Evolutionary conservation across 345 rosid species (phyloP).

Genomic region (Brassica juncea): DNA sequence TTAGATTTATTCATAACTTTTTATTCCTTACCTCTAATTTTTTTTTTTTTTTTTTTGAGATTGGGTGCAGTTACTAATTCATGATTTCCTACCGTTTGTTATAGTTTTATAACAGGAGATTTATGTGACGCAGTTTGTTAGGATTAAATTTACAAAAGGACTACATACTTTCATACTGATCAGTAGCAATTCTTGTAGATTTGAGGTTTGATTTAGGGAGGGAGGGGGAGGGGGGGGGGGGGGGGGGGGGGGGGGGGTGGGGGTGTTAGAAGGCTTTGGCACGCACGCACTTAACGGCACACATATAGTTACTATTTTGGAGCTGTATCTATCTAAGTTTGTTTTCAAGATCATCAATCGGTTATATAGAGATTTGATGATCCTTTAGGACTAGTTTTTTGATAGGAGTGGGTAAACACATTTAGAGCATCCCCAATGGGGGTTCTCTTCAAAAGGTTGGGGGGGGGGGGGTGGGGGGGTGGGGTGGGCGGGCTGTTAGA

Average conservation of each 20-base stretch:
- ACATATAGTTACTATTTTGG: conserved; percentile 1
- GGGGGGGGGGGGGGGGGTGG: too few relatives aligned
- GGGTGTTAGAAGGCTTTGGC: neutral
- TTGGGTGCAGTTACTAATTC: too few relatives aligned
- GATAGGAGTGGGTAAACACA: neutral
- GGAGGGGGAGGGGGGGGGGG: too few relatives aligned
- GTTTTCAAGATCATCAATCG: neutral
- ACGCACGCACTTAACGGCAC: neutral
- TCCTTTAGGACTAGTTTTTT: neutral
- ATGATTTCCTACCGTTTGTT: too few relatives aligned
- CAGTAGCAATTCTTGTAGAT: neutral
- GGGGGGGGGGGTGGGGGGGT: too few relatives aligned
- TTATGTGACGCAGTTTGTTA: neutral
- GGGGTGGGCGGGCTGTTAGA: neutral
- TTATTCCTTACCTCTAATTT: too few relatives aligned
- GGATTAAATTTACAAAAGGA: neutral
- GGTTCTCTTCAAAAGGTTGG: too few relatives aligned
- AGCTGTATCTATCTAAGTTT: conserved; percentile 7
- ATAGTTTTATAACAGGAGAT: too few relatives aligned
- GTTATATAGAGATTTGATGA: neutral
- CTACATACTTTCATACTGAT: neutral
- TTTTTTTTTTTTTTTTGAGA: too few relatives aligned
- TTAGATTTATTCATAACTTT: too few relatives aligned
- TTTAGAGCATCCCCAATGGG: neutral
- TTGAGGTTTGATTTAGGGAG: neutral